A percentile compares a stretch with the other conserved stretches of the same genome.
These are phyloP conservation scores for Talaromyces piceae DNA, from an alignment of 2,329 filamentous ascomycete species.

Conservation along the genomic window DNA sequence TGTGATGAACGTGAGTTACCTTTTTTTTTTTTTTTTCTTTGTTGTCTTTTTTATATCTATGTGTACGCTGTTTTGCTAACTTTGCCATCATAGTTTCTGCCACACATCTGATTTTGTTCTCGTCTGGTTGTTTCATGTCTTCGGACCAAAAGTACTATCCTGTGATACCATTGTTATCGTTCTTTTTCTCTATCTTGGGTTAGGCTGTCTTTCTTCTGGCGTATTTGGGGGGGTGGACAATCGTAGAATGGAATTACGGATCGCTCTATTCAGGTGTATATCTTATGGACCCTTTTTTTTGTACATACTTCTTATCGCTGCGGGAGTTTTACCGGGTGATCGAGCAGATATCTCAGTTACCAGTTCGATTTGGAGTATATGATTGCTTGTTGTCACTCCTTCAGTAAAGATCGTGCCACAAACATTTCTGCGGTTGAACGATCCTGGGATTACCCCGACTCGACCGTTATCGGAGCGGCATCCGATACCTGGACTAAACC, in stretches of 20 bases:
- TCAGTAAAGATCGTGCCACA: too few species aligned
- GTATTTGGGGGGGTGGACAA: neutral
- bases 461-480: too few species aligned
- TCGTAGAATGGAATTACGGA: neutral
- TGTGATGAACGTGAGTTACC: constrained; percentile 95
- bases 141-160: neutral
- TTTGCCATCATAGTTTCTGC: constrained; percentile 31
- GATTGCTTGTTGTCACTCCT: too few species aligned
- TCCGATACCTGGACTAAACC: too few species aligned
- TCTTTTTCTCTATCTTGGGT: too few species aligned
- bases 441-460: too few species aligned
- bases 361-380: neutral
- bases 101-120: constrained; percentile 34
- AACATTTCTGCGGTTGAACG: too few species aligned
- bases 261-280: neutral
- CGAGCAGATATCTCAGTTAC: neutral
- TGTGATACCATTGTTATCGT: constrained; percentile 4
- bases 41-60: neutral
- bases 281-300: neutral
- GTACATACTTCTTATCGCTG: too few species aligned
- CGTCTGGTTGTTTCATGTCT: neutral
- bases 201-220: neutral
- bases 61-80: constrained; percentile 9
- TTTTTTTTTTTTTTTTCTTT: too few species aligned
- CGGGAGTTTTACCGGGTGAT: too few species aligned